Base-by-base conservation (phyloP, 176 grass and related monocot genomes). In the Oryza officinalis region DNA sequence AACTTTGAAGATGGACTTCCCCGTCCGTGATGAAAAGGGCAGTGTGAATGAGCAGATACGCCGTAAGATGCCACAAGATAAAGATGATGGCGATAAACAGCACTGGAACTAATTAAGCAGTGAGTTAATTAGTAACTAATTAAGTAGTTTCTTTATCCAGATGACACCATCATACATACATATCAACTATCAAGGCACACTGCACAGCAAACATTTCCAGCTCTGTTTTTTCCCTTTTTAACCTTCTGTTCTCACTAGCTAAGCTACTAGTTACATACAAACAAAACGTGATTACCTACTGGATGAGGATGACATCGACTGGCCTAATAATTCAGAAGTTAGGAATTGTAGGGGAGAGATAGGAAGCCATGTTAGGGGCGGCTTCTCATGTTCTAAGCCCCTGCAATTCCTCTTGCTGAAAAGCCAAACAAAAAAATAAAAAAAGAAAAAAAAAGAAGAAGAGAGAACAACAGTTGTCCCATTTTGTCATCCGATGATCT, bases 381-480 rank as follows among this genome's bases (percentile, higher is more conserved):
- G 92, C 92, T 90, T 94, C 95, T 93, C 95, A 69, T 82, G 80
- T 80, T 91, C 88, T 76, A 79, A 8, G 64, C 7, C 88, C 88
- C 81, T 77, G 75, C 81, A 84, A 63, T 31, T 69, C 15, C 47
- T 70, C 65, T 85, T 6, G 47, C 50, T 61, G 4, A 74, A 46
- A 59, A 74, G 11, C 60, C 27, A 43, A 63, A 32, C 10, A 77
- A 70, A 60, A n/a, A 13, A 30, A 35, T 5, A 35, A 35, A 35
- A 5, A 35, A 6, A n/a, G 25, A 11, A 23, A 37, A 27, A 22
- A 43, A 17, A 30, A 46, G 3, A 27, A 60, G 33, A 35, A 22
- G 3, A 18, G 12, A 37, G 8, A 65, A 4, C 9, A 46, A 38
- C 11, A 65, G 41, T 41, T 65, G 17, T 17, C 12, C 18, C 26